Evolutionary conservation across 345 rosid genomes (phyloP).

Genomic region (Hibiscus syriacus): DNA sequence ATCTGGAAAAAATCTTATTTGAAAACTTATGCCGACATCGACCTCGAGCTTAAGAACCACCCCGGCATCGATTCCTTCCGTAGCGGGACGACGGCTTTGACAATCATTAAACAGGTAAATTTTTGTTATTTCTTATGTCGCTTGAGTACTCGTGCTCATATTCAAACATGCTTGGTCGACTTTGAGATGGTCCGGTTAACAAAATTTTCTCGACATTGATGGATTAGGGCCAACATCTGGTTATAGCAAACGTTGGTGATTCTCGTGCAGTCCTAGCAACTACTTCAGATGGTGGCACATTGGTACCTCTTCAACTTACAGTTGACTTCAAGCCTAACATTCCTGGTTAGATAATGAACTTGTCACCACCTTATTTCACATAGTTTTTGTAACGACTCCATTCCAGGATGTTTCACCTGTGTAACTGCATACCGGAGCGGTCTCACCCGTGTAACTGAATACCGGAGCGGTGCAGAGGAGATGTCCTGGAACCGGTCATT

Average conservation of each 20-base stretch:
- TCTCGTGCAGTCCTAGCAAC: conserved; percentile 77
- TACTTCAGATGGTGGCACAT: conserved; percentile 36
- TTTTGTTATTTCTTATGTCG: neutral
- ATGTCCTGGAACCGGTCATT: neutral
- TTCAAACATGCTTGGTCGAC: too few relatives aligned
- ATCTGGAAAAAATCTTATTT: conserved; percentile 68
- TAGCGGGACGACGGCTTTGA: conserved; percentile 71
- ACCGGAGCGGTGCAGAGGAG: too few relatives aligned
- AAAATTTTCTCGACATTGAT: neutral
- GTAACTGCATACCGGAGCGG: too few relatives aligned
- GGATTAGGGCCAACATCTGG: conserved; percentile 52
- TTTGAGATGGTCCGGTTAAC: neutral
- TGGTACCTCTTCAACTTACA: conserved; percentile 71
- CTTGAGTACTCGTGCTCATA: too few relatives aligned
- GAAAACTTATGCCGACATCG: conserved; percentile 62
- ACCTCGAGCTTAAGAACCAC: conserved; percentile 59
- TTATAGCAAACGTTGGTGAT: conserved; percentile 74
- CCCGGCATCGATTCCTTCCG: conserved; percentile 53
- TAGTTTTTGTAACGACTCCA: neutral
- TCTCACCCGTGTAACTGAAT: too few relatives aligned
- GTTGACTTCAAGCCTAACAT: conserved; percentile 80
- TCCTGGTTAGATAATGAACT: conserved; percentile 37
- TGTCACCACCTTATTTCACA: too few relatives aligned
- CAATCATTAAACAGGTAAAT: conserved; percentile 71
- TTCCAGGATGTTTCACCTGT: too few relatives aligned